Conservation (phyloP, 768 basidiomycete genomes). For the Amyloporia xantha region DNA sequence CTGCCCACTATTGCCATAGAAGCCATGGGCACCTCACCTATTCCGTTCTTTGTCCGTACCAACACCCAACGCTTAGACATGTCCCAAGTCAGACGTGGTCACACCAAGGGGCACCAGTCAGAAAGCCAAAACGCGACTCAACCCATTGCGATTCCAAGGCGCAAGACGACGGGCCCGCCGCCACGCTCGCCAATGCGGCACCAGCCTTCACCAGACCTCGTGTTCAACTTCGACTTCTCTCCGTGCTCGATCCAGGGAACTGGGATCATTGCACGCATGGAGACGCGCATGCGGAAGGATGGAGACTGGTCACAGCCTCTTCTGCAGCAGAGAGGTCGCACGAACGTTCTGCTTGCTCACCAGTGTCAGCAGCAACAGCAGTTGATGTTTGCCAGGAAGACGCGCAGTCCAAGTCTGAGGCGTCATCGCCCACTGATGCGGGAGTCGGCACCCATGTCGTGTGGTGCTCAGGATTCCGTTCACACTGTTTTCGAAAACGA, state of each 20-base stretch:
- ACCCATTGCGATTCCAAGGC: slow-evolving; percentile 13
- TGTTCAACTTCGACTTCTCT: slow-evolving; percentile 16
- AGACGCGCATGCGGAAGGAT: not conserved
- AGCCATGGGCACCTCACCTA: not conserved
- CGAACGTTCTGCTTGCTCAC: not conserved
- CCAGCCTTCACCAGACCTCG: slow-evolving; percentile 11
- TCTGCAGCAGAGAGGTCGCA: slow-evolving; percentile 9
- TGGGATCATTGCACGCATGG: slow-evolving; percentile 1
- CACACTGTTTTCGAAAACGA: not conserved
- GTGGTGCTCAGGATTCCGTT: not conserved
- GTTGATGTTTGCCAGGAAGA: not conserved
- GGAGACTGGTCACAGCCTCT: not conserved
- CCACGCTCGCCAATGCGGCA: slow-evolving; percentile 10
- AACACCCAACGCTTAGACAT: not conserved
- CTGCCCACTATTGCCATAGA: not conserved
- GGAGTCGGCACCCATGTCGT: not conserved
- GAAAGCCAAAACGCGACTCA: not conserved
- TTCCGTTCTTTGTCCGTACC: slow-evolving; percentile 1
- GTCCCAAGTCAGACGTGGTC: not conserved
- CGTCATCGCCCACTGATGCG: not conserved
- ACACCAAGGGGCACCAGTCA: not conserved
- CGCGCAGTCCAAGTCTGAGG: not conserved
- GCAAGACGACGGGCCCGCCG: slow-evolving; percentile 3
- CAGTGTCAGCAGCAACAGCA: slow-evolving; percentile 6
- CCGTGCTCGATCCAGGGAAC: slow-evolving; percentile 6